Base-by-base conservation (phyloP, 1,284 basidiomycete genomes). In the Trichosporon faecale region DNA sequence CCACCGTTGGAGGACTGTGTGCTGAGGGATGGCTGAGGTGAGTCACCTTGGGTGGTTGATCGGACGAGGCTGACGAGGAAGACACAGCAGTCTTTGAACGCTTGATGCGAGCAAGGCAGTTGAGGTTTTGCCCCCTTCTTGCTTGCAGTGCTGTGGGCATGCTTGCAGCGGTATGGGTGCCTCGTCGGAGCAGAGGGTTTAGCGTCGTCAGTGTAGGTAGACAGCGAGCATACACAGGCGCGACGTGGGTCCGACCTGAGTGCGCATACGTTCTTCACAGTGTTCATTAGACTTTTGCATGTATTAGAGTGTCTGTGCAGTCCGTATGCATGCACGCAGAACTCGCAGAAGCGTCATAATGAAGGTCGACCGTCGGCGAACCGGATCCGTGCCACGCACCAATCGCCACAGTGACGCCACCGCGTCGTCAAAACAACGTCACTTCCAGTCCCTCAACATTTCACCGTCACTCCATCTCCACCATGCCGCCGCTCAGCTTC, bases 401-500 rank as follows among this genome's bases (percentile, higher is more conserved):
- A 60, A 29, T 60, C 55, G 55, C 55, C 57, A 61, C 57, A 33
- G 18, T 61, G 57, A 61, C 57, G 57, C 57, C 57, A 65, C 37
- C 31, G 21, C 16, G 18, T 44, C 37, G 44, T 65, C 37, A 65
- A 33, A 64, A 66, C 14, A 37, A n/a, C 27, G 52, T 40, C 65
- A 57, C 37, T 57, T n/a, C 27, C 37, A 23, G 33, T 33, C 52
- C 27, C 27, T 25, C 25, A 37, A 60, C 57, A 67, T 67, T 57
- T 44, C 25, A 44, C 37, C n/a, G 21, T 55, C 21, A n/a, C 27
- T 40, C 31, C 21, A 31, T 63, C 55, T 46, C 55, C 66, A 44
- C 25, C 6, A 60, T 61, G 11, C 40, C 31, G 29, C 67, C 61
- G 31, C 67, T 71, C 14, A 77, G 78, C 12, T 72, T 78, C 16